These are phyloP conservation scores for Dictyostelium intermedium DNA, from an alignment of 78 protist genomes.

Conservation along the genomic window DNA sequence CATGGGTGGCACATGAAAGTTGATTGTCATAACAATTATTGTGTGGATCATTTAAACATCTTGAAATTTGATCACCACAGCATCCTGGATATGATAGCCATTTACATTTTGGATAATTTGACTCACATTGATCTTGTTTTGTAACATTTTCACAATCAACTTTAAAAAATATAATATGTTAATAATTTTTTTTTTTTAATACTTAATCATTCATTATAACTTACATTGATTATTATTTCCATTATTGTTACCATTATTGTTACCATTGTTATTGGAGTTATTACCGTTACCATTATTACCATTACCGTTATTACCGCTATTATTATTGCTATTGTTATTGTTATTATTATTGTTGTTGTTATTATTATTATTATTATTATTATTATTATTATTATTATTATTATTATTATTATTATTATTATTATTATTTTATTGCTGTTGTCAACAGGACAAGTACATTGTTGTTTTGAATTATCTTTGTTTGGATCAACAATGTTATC, in stretches of 20 bases:
- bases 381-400: too few species aligned
- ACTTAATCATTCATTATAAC: background rate
- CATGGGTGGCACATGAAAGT: background rate
- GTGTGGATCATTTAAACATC: background rate
- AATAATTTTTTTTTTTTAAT: background rate
- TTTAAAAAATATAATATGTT: background rate
- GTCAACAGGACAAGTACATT: background rate
- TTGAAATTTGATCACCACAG: background rate
- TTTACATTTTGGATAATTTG: constrained; percentile 16
- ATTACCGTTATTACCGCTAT: too few species aligned
- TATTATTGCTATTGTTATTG: too few species aligned
- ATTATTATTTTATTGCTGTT: too few species aligned
- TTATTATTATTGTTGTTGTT: background rate
- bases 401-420: background rate
- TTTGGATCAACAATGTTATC: background rate
- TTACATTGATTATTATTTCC: background rate
- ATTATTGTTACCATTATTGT: background rate
- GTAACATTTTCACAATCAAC: constrained; percentile 6
- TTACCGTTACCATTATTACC: background rate
- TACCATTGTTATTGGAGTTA: background rate
- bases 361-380: too few species aligned
- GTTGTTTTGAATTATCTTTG: background rate
- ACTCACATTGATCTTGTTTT: background rate
- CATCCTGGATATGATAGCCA: constrained; percentile 31
- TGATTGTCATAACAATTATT: background rate